Base-by-base conservation (phyloP, 805 yeast genomes). In the Schizosaccharomyces osmophilus region DNA sequence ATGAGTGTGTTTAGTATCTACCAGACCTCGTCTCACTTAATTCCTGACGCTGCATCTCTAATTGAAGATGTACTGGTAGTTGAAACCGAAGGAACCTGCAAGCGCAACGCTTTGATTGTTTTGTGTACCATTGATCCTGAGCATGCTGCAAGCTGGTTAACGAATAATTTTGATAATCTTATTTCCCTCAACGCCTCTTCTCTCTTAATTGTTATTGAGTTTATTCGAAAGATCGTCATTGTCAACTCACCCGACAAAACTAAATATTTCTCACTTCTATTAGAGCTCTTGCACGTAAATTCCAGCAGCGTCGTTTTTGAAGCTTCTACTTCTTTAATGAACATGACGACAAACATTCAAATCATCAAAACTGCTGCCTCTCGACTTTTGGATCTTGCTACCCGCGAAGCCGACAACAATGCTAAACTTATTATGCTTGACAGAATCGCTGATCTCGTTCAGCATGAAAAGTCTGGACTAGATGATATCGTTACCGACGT, bases 1-100 rank as follows among this genome's bases (percentile, higher is more conserved):
- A 84, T 90, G 73, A 95, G 97, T 54, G 81, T 93, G 63, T 80
- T 79, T 67, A 82, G 95, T 29, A 86, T 93, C 67, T 85, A 79
- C 72, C 78, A 82, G 69, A 89, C 84, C 61, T 82, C 95, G 42
- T 88, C 85, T 51, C 90, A 85, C 73, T 79, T 93, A 70, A 79
- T 87, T 58, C 98, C 98, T 5, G 98, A 94, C 74, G 95, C 97
- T n/a, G 84, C 88, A 61, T 95, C 86, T 66, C 78, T 90, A 64
- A 77, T 90, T 65, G 75, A 77, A 65, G 79, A 79, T 62, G 86
- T 88, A 71, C 76, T 93, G 68, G 78, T 76, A 60, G 83, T 81
- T 41, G 99, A 93, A 74, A 81, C 85, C 63, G 98, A 93, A 71
- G 83, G 95, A 42, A 87, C 94, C 22, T 90, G 97, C 75, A 85